Evolutionary conservation across 2,329 filamentous ascomycete genomes (phyloP).

Genomic region (Diatrype stigma): DNA sequence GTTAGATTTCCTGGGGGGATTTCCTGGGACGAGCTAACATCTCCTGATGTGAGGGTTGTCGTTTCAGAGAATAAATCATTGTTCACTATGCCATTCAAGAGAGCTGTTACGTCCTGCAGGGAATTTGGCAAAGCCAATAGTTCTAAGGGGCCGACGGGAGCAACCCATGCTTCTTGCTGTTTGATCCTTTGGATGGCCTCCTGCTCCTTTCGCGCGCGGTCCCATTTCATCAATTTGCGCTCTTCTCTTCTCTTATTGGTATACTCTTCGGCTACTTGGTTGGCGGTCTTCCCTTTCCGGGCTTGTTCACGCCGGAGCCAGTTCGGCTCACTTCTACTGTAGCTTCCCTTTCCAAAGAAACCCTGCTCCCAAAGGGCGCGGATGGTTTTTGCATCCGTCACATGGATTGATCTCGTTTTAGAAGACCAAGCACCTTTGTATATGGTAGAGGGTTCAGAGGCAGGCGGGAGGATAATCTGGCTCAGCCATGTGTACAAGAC

Average conservation of each 20-base stretch:
- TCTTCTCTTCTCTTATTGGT: conserved; percentile 76
- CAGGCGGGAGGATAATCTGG: conserved; percentile 65
- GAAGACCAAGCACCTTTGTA: conserved; percentile 78
- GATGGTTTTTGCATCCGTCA: conserved; percentile 72
- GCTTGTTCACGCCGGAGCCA: conserved; percentile 85
- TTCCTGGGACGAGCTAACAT: not conserved
- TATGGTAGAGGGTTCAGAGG: conserved; percentile 58
- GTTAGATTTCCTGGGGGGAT: not conserved
- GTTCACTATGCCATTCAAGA: conserved; percentile 13
- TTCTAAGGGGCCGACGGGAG: conserved; percentile 43
- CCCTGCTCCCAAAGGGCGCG: conserved; percentile 91
- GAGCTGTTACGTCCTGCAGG: conserved; percentile 28
- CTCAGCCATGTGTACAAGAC: conserved; percentile 73
- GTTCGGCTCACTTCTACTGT: conserved; percentile 91
- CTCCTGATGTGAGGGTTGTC: not conserved
- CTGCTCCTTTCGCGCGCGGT: conserved; percentile 82
- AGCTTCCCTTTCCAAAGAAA: conserved; percentile 90
- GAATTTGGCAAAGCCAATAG: conserved; percentile 57
- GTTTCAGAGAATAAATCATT: not conserved
- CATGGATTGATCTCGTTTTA: conserved; percentile 76
- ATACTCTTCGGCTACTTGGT: conserved; percentile 74
- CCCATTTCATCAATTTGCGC: conserved; percentile 80
- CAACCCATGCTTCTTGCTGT: conserved; percentile 39
- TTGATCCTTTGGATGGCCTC: conserved; percentile 73
- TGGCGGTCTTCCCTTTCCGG: conserved; percentile 58